These are phyloP conservation scores for Oehlia diaphana DNA, from an alignment of 192 early-diverging fungal species.

Conservation along the genomic window DNA sequence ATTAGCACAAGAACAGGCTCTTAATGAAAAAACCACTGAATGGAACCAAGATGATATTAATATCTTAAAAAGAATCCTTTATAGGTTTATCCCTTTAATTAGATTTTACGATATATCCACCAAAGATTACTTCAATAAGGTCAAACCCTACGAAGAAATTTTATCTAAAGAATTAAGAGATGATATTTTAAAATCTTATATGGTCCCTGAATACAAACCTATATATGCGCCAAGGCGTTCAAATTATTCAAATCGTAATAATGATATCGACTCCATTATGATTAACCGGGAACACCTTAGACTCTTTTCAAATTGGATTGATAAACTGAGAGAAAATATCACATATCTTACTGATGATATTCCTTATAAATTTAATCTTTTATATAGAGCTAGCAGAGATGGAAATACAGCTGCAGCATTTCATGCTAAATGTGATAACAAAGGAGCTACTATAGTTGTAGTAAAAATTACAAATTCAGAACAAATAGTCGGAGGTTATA, in stretches of 20 bases:
- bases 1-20: background rate
- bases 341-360: no score
- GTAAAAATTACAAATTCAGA: no score
- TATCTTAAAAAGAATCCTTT: no score
- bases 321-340: background rate
- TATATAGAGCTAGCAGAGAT: no score
- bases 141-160: background rate
- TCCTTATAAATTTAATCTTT: no score
- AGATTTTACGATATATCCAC: background rate
- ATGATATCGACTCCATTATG: background rate
- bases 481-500: no score
- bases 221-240: background rate
- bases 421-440: no score
- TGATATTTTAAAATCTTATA: background rate
- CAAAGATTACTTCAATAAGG: no score
- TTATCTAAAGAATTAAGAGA: background rate
- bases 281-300: background rate
- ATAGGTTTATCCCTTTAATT: no score
- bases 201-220: background rate
- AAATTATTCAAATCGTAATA: no score
- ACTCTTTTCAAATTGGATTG: slow-evolving; percentile 1
- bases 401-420: no score
- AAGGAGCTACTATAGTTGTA: no score
- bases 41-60: background rate
- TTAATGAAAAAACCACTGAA: background rate